These are phyloP conservation scores for Cystofilobasidium ferigula DNA, from an alignment of 768 basidiomycete species.

Conservation along the genomic window DNA sequence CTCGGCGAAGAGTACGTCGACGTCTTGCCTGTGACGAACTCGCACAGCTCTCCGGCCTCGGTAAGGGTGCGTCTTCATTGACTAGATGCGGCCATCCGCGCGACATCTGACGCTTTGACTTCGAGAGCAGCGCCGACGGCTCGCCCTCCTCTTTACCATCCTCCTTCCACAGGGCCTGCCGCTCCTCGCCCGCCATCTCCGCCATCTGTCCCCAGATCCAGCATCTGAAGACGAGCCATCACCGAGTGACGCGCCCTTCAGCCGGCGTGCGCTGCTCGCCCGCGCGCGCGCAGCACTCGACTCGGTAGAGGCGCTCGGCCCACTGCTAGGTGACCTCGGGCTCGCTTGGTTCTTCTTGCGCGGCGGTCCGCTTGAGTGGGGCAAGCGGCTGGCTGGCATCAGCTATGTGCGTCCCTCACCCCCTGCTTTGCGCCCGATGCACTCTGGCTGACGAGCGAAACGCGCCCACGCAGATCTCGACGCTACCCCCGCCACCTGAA, in stretches of 20 bases:
- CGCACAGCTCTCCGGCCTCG: slow-evolving; percentile 36
- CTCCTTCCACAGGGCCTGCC: slow-evolving; percentile 10
- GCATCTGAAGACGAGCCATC: background rate
- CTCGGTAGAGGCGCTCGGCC: slow-evolving; percentile 25
- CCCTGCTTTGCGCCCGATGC: slow-evolving; percentile 3
- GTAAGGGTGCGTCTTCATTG: slow-evolving; percentile 28
- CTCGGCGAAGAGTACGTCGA: slow-evolving; percentile 86
- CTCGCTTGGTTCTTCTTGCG: slow-evolving; percentile 68
- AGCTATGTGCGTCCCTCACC: slow-evolving; percentile 49
- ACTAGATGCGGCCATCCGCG: no score
- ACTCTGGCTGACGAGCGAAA: background rate
- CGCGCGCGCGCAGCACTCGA: slow-evolving; percentile 30
- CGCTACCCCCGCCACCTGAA: slow-evolving; percentile 44
- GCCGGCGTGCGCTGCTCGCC: no score
- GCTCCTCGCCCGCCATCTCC: background rate
- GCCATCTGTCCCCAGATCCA: background rate
- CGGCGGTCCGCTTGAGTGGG: slow-evolving; percentile 66
- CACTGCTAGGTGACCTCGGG: slow-evolving; percentile 56
- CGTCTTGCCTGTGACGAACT: slow-evolving; percentile 58
- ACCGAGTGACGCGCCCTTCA: background rate
- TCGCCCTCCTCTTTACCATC: slow-evolving; percentile 14
- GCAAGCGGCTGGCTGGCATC: slow-evolving; percentile 56
- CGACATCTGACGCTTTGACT: no score
- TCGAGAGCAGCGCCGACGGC: slow-evolving; percentile 15
- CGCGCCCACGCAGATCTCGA: slow-evolving; percentile 51